These are phyloP conservation scores for Nymphaea colorata DNA, from an alignment of 164 flowering plant species.

Conservation along the genomic window DNA sequence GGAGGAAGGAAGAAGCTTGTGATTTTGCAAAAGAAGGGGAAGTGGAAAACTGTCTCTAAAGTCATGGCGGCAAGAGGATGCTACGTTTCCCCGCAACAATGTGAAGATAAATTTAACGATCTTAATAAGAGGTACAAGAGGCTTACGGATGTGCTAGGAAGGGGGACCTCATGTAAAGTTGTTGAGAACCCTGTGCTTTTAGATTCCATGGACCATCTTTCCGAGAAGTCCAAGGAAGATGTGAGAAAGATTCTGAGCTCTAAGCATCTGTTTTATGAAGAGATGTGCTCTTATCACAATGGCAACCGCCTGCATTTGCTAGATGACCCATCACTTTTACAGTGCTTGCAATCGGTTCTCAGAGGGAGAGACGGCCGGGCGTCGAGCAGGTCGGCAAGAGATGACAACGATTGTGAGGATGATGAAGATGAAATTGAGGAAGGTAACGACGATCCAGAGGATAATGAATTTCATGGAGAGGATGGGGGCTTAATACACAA, in stretches of 20 bases:
- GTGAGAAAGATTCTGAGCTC: conserved; percentile 66
- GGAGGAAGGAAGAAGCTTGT: conserved; percentile 20
- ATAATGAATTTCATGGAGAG: conserved; percentile 6
- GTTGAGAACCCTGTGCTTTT: conserved; percentile 71
- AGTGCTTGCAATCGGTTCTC: conserved; percentile 27
- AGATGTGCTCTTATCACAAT: conserved; percentile 88
- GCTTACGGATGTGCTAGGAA: conserved; percentile 66
- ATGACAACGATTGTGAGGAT: conserved; percentile 14
- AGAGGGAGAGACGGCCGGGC: conserved; percentile 8
- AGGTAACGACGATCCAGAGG: conserved; percentile 5
- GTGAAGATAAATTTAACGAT: conserved; percentile 86
- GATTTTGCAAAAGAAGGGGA: conserved; percentile 60
- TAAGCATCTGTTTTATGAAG: conserved; percentile 71
- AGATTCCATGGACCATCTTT: conserved; percentile 46
- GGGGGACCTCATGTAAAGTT: conserved; percentile 64
- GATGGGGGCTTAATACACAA: conserved; percentile 3
- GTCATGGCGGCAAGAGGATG: conserved; percentile 68
- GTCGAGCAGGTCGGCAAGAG: conserved; percentile 14
- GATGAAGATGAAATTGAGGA: conserved; percentile 15
- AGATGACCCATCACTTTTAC: conserved; percentile 19
- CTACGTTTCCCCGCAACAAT: conserved; percentile 84
- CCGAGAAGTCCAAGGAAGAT: conserved; percentile 66
- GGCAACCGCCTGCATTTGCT: conserved; percentile 35
- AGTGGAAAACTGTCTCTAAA: conserved; percentile 66
- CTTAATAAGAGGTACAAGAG: conserved; percentile 68